These are phyloP conservation scores for Apiospora arundinis DNA, from an alignment of 2,329 filamentous ascomycete genomes.

Conservation along the genomic window DNA sequence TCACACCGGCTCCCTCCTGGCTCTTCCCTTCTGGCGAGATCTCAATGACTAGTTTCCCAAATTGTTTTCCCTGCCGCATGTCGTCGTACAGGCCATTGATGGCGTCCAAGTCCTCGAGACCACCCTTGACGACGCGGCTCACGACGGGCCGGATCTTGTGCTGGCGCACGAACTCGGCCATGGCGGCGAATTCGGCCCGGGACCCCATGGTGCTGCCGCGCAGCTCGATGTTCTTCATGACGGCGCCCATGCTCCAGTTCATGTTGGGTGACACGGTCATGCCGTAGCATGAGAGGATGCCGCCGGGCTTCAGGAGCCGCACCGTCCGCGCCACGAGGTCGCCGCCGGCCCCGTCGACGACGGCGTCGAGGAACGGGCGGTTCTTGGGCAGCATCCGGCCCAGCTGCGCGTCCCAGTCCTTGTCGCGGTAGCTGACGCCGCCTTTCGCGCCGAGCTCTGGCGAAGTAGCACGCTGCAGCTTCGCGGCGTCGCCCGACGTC, in stretches of 20 bases:
- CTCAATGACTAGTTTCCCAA: slow-evolving; percentile 90
- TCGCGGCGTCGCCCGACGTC: slow-evolving; percentile 75
- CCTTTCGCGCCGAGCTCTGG: slow-evolving; percentile 72
- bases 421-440: slow-evolving; percentile 82
- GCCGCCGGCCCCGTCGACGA: slow-evolving; percentile 91
- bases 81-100: slow-evolving; percentile 86
- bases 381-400: slow-evolving; percentile 65
- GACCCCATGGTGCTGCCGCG: slow-evolving; percentile 91
- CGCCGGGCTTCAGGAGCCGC: slow-evolving; percentile 78
- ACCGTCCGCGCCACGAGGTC: slow-evolving; percentile 75
- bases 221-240: slow-evolving; percentile 87
- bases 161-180: slow-evolving; percentile 80
- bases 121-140: slow-evolving; percentile 68
- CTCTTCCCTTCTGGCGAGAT: slow-evolving; percentile 48
- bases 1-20: neutral
- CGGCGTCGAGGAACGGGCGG: slow-evolving; percentile 75
- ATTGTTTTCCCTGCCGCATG: slow-evolving; percentile 85
- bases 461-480: slow-evolving; percentile 72
- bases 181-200: slow-evolving; percentile 85
- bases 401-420: slow-evolving; percentile 83
- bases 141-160: slow-evolving; percentile 80
- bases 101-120: slow-evolving; percentile 76
- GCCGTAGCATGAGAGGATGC: slow-evolving; percentile 85
- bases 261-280: slow-evolving; percentile 90
- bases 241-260: slow-evolving; percentile 83